These are phyloP conservation scores for Blastosporella zonata DNA, from an alignment of 1,284 basidiomycete genomes.

Conservation along the genomic window DNA sequence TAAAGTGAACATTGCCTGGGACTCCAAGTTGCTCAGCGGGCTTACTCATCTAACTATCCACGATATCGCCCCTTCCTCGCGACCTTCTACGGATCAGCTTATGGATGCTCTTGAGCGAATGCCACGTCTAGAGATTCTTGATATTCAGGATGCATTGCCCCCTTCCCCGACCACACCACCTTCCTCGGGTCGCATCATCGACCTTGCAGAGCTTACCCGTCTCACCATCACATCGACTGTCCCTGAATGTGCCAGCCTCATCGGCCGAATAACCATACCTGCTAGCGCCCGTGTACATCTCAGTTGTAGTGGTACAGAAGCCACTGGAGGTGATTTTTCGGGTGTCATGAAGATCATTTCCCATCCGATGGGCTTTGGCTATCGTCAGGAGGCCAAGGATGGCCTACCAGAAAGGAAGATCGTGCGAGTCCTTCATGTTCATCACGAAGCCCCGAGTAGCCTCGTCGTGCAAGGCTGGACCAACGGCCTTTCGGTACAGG, in stretches of 20 bases:
- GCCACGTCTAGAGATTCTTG: slow-evolving; percentile 22
- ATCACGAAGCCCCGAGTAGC: slow-evolving; percentile 11
- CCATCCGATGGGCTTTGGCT: slow-evolving; percentile 3
- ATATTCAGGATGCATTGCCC: slow-evolving; percentile 22
- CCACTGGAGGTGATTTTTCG: slow-evolving; percentile 17
- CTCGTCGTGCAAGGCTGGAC: slow-evolving; percentile 20
- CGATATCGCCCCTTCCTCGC: slow-evolving; percentile 12
- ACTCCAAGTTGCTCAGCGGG: slow-evolving; percentile 21
- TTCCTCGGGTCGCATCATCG: slow-evolving; percentile 12
- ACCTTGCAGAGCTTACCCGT: slow-evolving; percentile 19
- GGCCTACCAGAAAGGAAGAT: slow-evolving; percentile 8
- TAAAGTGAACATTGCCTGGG: slow-evolving; percentile 23
- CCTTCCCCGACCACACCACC: slow-evolving; percentile 8
- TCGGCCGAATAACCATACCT: slow-evolving; percentile 21
- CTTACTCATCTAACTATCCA: slow-evolving; percentile 26
- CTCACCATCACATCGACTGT: slow-evolving; percentile 19
- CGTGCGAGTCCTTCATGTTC: slow-evolving; percentile 16
- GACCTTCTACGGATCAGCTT: slow-evolving; percentile 22
- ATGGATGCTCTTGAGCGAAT: slow-evolving; percentile 23
- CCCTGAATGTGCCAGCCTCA: slow-evolving; percentile 20
- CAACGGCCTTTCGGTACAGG: slow-evolving; percentile 1
- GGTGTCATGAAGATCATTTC: slow-evolving; percentile 18
- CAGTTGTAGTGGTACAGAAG: slow-evolving; percentile 18
- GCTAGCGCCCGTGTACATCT: slow-evolving; percentile 18
- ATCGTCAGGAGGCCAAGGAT: slow-evolving; percentile 1